Conservation (phyloP, 2,329 filamentous ascomycete species). For the Aphanocladium album region DNA sequence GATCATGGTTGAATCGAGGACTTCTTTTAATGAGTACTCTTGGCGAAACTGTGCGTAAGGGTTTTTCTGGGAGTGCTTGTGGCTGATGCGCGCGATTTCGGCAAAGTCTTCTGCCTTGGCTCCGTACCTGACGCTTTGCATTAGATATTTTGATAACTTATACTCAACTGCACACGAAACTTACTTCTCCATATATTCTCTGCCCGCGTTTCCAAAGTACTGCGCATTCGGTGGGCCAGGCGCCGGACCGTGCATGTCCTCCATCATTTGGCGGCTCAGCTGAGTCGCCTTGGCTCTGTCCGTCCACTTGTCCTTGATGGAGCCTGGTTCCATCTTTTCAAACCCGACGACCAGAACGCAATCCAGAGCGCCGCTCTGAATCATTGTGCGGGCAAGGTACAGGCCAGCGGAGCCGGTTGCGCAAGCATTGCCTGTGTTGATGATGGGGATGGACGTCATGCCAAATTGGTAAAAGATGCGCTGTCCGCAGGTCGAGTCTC, state of each 20-base stretch:
- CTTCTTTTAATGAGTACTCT: slow-evolving; percentile 81
- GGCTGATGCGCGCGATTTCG: slow-evolving; percentile 89
- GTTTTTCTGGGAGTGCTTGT: slow-evolving; percentile 83
- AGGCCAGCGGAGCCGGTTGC: slow-evolving; percentile 87
- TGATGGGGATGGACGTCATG: slow-evolving; percentile 92
- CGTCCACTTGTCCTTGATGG: slow-evolving; percentile 74
- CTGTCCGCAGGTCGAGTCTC: slow-evolving; percentile 91
- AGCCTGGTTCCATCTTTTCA: slow-evolving; percentile 95
- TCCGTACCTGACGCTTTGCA: slow-evolving; percentile 89
- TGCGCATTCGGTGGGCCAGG: slow-evolving; percentile 83
- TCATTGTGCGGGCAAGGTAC: slow-evolving; percentile 73
- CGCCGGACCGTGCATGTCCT: slow-evolving; percentile 70
- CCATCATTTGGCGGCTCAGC: slow-evolving; percentile 73
- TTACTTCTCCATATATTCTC: slow-evolving; percentile 94
- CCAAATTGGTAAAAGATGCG: slow-evolving; percentile 98
- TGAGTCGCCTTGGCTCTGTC: slow-evolving; percentile 77
- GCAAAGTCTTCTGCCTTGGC: slow-evolving; percentile 83
- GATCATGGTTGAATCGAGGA: slow-evolving; percentile 71
- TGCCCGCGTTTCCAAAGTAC: slow-evolving; percentile 90
- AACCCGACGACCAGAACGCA: slow-evolving; percentile 91
- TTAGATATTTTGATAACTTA: slow-evolving; percentile 86
- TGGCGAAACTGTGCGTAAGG: slow-evolving; percentile 95
- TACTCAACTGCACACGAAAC: slow-evolving; percentile 64
- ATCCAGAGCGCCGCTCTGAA: slow-evolving; percentile 74
- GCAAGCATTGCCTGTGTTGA: slow-evolving; percentile 99